Base-by-base conservation (phyloP, 1,284 basidiomycete species). In the Trametes sp. region DNA sequence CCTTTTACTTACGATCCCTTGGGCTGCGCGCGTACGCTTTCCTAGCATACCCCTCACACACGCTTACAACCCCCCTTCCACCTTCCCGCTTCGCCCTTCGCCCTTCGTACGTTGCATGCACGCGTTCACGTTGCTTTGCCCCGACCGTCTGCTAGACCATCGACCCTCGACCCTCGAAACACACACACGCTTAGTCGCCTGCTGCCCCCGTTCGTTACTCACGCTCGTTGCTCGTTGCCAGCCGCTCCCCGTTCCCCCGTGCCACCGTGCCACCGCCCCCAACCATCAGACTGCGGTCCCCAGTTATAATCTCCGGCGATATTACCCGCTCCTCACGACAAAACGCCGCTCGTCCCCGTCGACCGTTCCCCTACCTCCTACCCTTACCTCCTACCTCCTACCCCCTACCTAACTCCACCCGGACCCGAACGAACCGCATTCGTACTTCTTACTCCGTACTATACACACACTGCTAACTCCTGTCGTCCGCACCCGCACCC, bases 401-500 rank as follows among this genome's bases (percentile, higher is more conserved):
- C 36, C 28, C 29, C 36, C 13, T 9, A 57, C 36, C 26, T 21
- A 28, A 21, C 14, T 21, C 41, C n/a, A n/a, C n/a, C 28, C 29
- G 9, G 7, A 45, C 21, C 29, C 28, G 24, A 36, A 24, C 29
- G 10, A 35, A 41, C 29, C 45, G n/a, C n/a, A 16, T 21, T 41
- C 29, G 11, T 19, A 45, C 42, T 6, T 21, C 11, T 19, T 16
- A n/a, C 23, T 24, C 38, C 11, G 11, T 60, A 60, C 46, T 44
- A 52, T 60, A 60, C 29, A 44, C 36, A 33, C 35, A 44, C 21
- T n/a, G 52, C 52, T 60, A 54, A 60, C 52, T 60, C 46, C 52
- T 50, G 52, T 60, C 59, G 59, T 50, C 49, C 45, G 59, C 53
- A 54, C 46, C 49, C 45, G 59, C 53, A 54, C 46, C 36, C 31